Evolutionary conservation across 2,329 filamentous ascomycete species (phyloP), one percentile per base, ranked within the genome.

Genomic region (Epichloe glyceriae): DNA sequence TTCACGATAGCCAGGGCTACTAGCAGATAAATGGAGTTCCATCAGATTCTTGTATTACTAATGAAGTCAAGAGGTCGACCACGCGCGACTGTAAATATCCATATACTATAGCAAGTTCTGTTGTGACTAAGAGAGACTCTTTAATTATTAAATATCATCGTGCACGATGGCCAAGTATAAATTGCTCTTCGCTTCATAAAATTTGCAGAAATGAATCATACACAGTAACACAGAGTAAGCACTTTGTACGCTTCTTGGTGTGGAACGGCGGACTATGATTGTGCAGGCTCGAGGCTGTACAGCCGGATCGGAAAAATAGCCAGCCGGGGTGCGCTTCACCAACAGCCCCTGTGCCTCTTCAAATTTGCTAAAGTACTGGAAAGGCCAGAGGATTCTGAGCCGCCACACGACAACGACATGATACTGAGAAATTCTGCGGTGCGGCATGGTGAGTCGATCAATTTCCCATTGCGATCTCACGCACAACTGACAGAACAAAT

Each of bases 1-100:
- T 98, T 98, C 70, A 83, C 89, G 41, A 81, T 98, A 61, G 83
- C 87, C 54, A 82, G 89, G 56, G 71, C 83, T 55, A 73, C 74
- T 37, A 78, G 73, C 67, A 68, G 76, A 62, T 79, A 70, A 63
- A 58, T 55, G 37, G 45, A 57, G 47, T 43, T 45, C 35, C n/a
- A 49, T 50, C 47, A 37, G 53, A 51, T 54, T 51, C 33, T 51
- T 47, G 34, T 50, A 53, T 55, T 49, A 54, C 53, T 67, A 58
- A 68, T 61, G 64, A 68, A 56, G 59, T 67, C 53, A 68, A 56
- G 63, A 69, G 64, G 60, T 58, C 55, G 53, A 54, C 53, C 50
- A 46, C 47, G 37, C 51, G 55, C 57, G 56, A 55, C 56, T 64
- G 62, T 67, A 64, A 54, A 65, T 62, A 62, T 61, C 15, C 19